Conservation (phyloP, 1,284 basidiomycete species). For the Trametes polyzona region DNA sequence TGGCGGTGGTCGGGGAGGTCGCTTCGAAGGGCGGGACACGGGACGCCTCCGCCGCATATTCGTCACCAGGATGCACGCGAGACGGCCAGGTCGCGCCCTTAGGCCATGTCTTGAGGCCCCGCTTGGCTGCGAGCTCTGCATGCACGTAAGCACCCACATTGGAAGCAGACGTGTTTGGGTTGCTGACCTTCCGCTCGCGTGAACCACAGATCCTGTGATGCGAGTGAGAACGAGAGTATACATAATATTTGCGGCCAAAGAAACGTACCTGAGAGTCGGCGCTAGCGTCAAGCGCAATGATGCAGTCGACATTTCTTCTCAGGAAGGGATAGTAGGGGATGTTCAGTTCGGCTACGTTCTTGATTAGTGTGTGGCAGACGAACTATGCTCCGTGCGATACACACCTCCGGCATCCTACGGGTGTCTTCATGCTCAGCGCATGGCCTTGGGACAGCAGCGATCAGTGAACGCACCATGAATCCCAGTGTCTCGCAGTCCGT, state of each 20-base stretch:
- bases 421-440: too few species aligned
- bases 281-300: conserved; percentile 46
- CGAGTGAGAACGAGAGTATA: too few species aligned
- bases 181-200: conserved; percentile 40
- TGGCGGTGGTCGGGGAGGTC: conserved; percentile 19
- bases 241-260: too few species aligned
- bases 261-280: conserved; percentile 42
- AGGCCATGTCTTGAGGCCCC: conserved; percentile 43
- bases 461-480: conserved; percentile 44
- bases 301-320: conserved; percentile 43
- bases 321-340: conserved; percentile 45
- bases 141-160: too few species aligned
- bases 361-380: background rate
- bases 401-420: conserved; percentile 42
- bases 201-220: conserved; percentile 47
- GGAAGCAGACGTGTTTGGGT: too few species aligned
- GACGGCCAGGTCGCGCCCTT: conserved; percentile 39
- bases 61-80: conserved; percentile 23
- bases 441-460: too few species aligned
- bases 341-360: conserved; percentile 39
- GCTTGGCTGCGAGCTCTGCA: conserved; percentile 40
- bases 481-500: conserved; percentile 41
- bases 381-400: background rate
- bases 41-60: conserved; percentile 5
- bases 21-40: conserved; percentile 12